A percentile compares a stretch with the other conserved stretches of the same genome.
phyloP scores from a whole-genome alignment of 768 basidiomycete genomes.

The Rhodotorula diobovata region DNA sequence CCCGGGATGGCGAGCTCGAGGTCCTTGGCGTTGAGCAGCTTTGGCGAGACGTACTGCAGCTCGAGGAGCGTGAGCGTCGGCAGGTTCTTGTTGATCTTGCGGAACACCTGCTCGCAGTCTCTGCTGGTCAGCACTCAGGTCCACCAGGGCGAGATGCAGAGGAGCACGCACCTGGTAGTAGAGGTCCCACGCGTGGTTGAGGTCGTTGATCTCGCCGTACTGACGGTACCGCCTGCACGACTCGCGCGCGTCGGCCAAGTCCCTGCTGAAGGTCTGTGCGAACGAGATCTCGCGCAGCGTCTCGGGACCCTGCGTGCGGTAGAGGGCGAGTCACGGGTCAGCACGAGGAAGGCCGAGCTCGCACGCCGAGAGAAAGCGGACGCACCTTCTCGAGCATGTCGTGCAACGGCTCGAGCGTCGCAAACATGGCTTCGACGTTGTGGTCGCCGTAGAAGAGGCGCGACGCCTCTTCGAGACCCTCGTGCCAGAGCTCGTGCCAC shows the following conservation, averaged over 20 bases:
- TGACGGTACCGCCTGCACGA: conserved; percentile 79
- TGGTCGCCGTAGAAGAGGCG: conserved; percentile 93
- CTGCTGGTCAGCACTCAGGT: too few relatives aligned
- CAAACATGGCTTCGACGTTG: conserved; percentile 96
- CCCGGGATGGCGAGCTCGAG: conserved; percentile 91
- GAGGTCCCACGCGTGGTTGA: conserved; percentile 98
- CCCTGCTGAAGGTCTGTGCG: conserved; percentile 84
- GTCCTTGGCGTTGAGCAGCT: conserved; percentile 77
- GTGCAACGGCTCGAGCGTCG: conserved; percentile 82
- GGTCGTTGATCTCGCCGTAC: conserved; percentile 77
- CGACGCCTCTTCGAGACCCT: conserved; percentile 95
- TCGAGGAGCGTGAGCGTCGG: conserved; percentile 77
- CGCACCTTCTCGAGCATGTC: conserved; percentile 75
- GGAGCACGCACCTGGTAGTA: conserved; percentile 76
- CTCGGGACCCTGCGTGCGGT: conserved; percentile 68
- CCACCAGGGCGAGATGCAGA: neutral
- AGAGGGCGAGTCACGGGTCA: neutral
- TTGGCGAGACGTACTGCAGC: conserved; percentile 94
- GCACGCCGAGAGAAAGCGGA: conserved; percentile 44
- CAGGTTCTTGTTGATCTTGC: conserved; percentile 89
- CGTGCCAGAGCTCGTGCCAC: conserved; percentile 99
- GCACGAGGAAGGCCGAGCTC: neutral
- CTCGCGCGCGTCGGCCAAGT: conserved; percentile 85
- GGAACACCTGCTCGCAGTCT: conserved; percentile 76
- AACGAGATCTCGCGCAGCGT: conserved; percentile 94